Conservation (phyloP, 75 land plant genomes). For the Cryptomeria japonica region DNA sequence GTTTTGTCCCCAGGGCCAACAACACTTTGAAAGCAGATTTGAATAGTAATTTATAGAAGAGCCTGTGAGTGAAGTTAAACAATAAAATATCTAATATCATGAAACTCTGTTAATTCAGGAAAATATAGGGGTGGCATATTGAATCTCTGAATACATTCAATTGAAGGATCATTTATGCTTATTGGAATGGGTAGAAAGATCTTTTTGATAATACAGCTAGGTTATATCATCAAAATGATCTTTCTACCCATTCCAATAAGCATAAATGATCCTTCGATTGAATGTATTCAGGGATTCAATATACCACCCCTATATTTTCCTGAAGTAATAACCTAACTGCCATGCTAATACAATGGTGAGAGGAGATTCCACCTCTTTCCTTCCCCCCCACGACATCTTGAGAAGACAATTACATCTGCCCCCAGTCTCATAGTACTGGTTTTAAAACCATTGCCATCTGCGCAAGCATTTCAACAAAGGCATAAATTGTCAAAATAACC, state of each 20-base stretch:
- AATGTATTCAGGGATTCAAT: neutral
- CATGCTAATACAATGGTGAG: conserved; percentile 1
- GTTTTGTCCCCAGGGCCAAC: neutral
- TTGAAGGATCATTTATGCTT: neutral
- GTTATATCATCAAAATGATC: neutral
- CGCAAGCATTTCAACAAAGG: conserved; percentile 1
- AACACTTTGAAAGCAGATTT: neutral
- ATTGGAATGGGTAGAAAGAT: neutral
- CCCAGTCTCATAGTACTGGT: conserved; percentile 99
- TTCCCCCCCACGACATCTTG: conserved; percentile 56
- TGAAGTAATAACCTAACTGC: neutral
- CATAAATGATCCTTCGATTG: neutral
- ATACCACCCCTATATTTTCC: neutral
- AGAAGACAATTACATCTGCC: conserved; percentile 95
- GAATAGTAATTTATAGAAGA: neutral
- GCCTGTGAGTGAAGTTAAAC: neutral
- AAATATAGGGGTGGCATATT: neutral
- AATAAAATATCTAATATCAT: neutral
- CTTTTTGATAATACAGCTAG: neutral
- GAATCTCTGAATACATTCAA: neutral
- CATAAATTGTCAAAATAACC: neutral
- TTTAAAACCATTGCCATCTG: conserved; percentile 99
- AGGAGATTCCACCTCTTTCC: conserved; percentile 48
- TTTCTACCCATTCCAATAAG: neutral
- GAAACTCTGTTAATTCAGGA: neutral